Evolutionary conservation across 1,284 basidiomycete species (phyloP), one percentile per base, ranked within the genome.

Genomic region (Leccinum subfulvum): DNA sequence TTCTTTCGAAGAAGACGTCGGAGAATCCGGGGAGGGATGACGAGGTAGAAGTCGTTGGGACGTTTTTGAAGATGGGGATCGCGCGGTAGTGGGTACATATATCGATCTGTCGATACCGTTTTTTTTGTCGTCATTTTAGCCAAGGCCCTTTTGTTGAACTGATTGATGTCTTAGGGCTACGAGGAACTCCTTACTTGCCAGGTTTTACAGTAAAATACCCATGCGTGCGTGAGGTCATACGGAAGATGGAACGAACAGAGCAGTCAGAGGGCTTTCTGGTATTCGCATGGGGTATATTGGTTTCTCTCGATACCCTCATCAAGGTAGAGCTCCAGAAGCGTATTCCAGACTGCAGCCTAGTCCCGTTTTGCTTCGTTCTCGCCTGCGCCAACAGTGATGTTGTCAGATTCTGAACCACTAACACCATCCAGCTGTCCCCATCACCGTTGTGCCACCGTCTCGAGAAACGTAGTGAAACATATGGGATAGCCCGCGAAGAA

Each of bases 331-430:
- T 99, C 97, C 58, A 99, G 80, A 2, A 99, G 79, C 1, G 97
- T 98, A 76, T 97, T 98, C 96, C 97, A 98, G 11, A 98, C 89
- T 0, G 94, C 90, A 11, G 85, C 82, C 73, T 97, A 94, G 72
- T 97, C 94, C 14, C 76, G 75, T 67, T 78, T 78, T 62, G 93
- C 90, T 0, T 84, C 83, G 58, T 87, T 85, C 16, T 77, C 72
- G 57, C 65, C 64, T 41, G 67, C 60, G 14, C 51, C 35, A 13
- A 41, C 56, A 16, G 33, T 10, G 11, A 61, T 18, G n/a, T 62
- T 35, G 6, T 59, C 47, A 5, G 69, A 37, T 65, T 71, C 56
- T 28, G 41, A 51, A 63, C 65, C 26, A 67, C 14, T 23, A 0
- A 49, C 14, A 28, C 68, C 78, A 51, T 89, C 85, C 18, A 95